phyloP scores from a whole-genome alignment of 2,329 filamentous ascomycete species.

The Bipolaris victoriae region DNA sequence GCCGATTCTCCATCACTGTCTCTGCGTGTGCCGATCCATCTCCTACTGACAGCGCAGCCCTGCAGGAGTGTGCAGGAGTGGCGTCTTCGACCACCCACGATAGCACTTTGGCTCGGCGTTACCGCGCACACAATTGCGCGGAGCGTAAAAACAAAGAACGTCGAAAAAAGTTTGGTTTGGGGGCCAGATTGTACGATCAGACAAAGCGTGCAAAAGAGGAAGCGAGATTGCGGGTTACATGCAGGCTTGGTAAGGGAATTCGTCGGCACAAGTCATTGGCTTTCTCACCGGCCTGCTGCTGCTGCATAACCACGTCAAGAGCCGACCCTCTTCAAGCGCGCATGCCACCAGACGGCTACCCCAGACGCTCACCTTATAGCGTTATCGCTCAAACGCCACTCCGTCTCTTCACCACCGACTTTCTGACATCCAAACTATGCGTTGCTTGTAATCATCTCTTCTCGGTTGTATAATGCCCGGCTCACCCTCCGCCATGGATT shows the following conservation, averaged over 20 bases:
- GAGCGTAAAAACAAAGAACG: constrained; percentile 18
- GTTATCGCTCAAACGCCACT: constrained; percentile 30
- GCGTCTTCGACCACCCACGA: constrained; percentile 15
- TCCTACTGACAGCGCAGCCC: constrained; percentile 12
- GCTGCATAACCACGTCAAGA: constrained; percentile 48
- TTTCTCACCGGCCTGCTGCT: constrained; percentile 37
- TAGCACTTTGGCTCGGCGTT: constrained; percentile 18
- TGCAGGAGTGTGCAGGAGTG: constrained; percentile 17
- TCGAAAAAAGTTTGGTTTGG: constrained; percentile 28
- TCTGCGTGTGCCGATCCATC: background rate
- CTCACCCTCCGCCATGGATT: constrained; percentile 46
- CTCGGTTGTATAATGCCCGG: constrained; percentile 30
- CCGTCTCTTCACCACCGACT: constrained; percentile 18
- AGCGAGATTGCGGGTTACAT: constrained; percentile 39
- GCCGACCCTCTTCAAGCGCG: constrained; percentile 31
- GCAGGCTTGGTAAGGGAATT: constrained; percentile 40
- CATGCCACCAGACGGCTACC: constrained; percentile 34
- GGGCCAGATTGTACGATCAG: constrained; percentile 36
- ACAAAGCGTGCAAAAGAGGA: constrained; percentile 33
- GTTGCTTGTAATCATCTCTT: constrained; percentile 21
- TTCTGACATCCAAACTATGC: constrained; percentile 24
- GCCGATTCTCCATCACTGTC: constrained; percentile 1
- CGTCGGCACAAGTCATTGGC: constrained; percentile 46
- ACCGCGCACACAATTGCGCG: constrained; percentile 16
- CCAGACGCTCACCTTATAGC: constrained; percentile 36